phyloP scores from a whole-genome alignment of 805 yeast species.

The Metschnikowia dekortorum region DNA sequence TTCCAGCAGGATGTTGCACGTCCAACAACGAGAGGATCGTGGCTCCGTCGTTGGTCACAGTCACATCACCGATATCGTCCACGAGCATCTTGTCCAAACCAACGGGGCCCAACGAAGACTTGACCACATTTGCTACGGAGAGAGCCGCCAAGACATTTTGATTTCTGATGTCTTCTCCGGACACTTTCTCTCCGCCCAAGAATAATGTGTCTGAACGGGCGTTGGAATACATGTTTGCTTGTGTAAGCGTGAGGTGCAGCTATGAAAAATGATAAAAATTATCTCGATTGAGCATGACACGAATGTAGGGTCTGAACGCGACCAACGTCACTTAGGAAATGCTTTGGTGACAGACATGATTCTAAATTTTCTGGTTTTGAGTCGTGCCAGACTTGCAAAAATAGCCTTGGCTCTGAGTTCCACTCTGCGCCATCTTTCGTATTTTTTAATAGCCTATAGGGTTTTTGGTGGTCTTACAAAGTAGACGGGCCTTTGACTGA shows the following conservation, averaged over 20 bases:
- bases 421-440: no score
- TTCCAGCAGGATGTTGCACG: conserved; percentile 99
- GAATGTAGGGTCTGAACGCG: not conserved
- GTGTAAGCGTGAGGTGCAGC: conserved; percentile 1
- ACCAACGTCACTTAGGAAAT: not conserved
- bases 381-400: no score
- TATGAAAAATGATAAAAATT: conserved; percentile 5
- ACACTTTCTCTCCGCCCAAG: conserved; percentile 91
- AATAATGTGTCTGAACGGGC: conserved; percentile 90
- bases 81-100: conserved; percentile 98
- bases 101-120: conserved; percentile 95
- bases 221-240: conserved; percentile 54
- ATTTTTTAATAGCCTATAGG: not conserved
- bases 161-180: conserved; percentile 94
- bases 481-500: not conserved
- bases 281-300: conserved; percentile 4
- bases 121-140: conserved; percentile 78
- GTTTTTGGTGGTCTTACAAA: not conserved
- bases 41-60: conserved; percentile 98
- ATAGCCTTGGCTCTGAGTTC: no score
- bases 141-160: conserved; percentile 94
- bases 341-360: not conserved
- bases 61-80: conserved; percentile 98
- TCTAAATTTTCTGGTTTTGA: no score
- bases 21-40: conserved; percentile 86